These are phyloP conservation scores for Biscutella auriculata DNA, from an alignment of 441 rosid species.

Conservation along the genomic window DNA sequence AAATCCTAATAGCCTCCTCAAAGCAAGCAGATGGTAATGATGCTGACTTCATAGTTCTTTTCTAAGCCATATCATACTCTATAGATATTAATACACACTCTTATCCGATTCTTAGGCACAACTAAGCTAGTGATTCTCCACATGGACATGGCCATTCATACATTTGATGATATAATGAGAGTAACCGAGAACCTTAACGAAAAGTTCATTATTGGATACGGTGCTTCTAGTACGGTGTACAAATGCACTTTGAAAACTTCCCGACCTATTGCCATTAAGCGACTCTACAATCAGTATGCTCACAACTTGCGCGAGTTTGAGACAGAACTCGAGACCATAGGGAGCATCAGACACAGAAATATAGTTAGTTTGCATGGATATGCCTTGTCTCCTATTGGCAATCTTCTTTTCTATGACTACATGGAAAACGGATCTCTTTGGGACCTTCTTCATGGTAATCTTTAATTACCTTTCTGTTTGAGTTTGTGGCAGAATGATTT, in stretches of 20 bases:
- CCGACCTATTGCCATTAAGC: constrained; percentile 88
- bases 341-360: constrained; percentile 85
- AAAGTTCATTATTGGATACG: constrained; percentile 70
- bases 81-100: no score
- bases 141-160: constrained; percentile 92
- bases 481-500: no score
- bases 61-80: no score
- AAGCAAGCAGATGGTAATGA: constrained; percentile 39
- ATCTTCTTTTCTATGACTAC: constrained; percentile 90
- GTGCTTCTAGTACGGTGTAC: constrained; percentile 88
- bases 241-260: constrained; percentile 62
- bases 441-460: constrained; percentile 98
- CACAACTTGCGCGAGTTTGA: constrained; percentile 63
- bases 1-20: constrained; percentile 19
- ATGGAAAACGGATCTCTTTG: constrained; percentile 93
- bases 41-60: background rate
- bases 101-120: no score
- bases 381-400: constrained; percentile 60
- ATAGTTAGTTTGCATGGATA: constrained; percentile 86
- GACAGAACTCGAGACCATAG: constrained; percentile 89
- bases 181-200: constrained; percentile 71
- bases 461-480: no score
- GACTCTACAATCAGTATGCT: constrained; percentile 57
- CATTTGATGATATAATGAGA: constrained; percentile 82
- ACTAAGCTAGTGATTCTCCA: constrained; percentile 74